Evolutionary conservation across 768 basidiomycete genomes (phyloP).

Genomic region (Cystoderma amianthinum): DNA sequence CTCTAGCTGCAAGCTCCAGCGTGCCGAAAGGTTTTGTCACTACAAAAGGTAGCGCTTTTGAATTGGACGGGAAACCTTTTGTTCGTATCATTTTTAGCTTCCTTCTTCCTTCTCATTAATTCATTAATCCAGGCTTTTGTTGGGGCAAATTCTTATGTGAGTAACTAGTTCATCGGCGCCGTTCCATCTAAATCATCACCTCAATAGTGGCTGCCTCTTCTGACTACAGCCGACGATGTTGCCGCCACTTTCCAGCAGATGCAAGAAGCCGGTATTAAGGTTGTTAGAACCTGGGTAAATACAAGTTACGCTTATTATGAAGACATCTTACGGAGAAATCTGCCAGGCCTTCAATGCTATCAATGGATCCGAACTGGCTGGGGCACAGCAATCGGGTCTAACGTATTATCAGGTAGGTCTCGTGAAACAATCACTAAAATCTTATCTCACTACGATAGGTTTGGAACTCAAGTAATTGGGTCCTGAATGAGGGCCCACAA

Average conservation of each 20-base stretch:
- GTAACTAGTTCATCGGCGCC: too few relatives aligned
- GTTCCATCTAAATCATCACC: too few relatives aligned
- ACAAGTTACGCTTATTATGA: too few relatives aligned
- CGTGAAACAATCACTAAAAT: background rate
- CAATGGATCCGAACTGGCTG: constrained; percentile 36
- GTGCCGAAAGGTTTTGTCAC: constrained; percentile 35
- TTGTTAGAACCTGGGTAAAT: constrained; percentile 45
- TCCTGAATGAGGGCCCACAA: constrained; percentile 44
- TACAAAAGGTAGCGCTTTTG: constrained; percentile 31
- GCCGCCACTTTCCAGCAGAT: constrained; percentile 42
- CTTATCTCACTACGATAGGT: constrained; percentile 16
- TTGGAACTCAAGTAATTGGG: constrained; percentile 45
- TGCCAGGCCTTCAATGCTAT: constrained; percentile 36
- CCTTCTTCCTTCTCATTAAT: background rate
- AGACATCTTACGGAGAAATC: background rate
- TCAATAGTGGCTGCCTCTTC: constrained; percentile 49
- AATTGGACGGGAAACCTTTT: constrained; percentile 45
- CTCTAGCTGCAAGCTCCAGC: constrained; percentile 1
- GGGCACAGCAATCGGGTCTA: constrained; percentile 30
- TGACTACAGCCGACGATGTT: constrained; percentile 38
- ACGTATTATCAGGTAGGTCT: constrained; percentile 41
- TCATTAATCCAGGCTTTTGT: constrained; percentile 30
- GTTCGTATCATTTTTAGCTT: constrained; percentile 17
- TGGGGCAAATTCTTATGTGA: constrained; percentile 47
- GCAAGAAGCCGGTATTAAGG: constrained; percentile 40